Evolutionary conservation across 306 rosid species (phyloP).

Genomic region (Cyclanthera cordifolia): DNA sequence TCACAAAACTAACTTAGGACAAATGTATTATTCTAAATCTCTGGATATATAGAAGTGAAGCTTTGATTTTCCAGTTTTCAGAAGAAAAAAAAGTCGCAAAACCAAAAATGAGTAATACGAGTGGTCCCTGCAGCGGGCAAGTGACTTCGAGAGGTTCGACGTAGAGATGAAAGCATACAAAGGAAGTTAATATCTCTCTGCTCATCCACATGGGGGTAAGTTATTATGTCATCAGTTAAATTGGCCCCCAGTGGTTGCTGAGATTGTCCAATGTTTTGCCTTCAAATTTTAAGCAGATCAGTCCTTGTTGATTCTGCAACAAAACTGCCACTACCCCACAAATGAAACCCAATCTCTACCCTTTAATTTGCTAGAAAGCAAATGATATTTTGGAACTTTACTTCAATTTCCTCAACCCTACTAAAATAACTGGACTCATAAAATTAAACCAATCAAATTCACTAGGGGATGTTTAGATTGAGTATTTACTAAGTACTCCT

Average conservation of each 20-base stretch:
- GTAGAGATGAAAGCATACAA: background rate
- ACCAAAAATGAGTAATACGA: background rate
- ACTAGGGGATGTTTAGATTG: too few relatives aligned
- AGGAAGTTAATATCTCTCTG: background rate
- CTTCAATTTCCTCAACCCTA: background rate
- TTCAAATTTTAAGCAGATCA: conserved; percentile 9
- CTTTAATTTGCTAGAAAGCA: background rate
- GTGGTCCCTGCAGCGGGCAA: background rate
- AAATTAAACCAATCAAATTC: background rate
- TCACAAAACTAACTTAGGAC: too few relatives aligned
- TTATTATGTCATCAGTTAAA: background rate
- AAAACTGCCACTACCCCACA: conserved; percentile 3
- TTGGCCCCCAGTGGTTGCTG: conserved; percentile 5
- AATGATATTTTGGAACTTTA: background rate
- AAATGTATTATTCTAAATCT: too few relatives aligned
- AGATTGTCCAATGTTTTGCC: conserved; percentile 1
- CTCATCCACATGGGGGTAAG: background rate
- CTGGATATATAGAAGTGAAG: too few relatives aligned
- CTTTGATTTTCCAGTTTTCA: too few relatives aligned
- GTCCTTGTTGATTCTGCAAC: conserved; percentile 3
- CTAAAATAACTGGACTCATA: background rate
- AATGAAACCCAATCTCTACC: background rate
- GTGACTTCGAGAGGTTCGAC: background rate
- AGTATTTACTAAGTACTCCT: too few relatives aligned
- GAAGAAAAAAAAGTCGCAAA: background rate